Conservation (phyloP, 306 rosid species). For the Castanea mollissima region DNA sequence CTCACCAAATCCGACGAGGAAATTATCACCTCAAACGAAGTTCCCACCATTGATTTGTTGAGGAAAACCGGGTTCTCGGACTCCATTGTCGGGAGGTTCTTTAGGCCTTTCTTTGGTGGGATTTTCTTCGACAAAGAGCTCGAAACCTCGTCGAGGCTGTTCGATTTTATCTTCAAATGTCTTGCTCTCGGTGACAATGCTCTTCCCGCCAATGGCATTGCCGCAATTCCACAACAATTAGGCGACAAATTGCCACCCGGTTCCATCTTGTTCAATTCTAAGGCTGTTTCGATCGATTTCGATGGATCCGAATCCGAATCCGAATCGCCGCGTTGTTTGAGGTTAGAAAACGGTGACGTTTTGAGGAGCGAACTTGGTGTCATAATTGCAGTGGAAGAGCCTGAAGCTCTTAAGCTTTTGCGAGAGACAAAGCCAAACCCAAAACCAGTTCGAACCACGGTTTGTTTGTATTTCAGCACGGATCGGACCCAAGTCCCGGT, state of each 20-base stretch:
- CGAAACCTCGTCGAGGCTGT: constrained; percentile 67
- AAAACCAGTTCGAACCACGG: constrained; percentile 69
- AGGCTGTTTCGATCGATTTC: constrained; percentile 46
- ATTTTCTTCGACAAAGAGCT: constrained; percentile 70
- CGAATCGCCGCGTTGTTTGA: constrained; percentile 38
- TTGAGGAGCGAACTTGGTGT: constrained; percentile 65
- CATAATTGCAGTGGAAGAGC: constrained; percentile 74
- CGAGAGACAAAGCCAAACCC: constrained; percentile 26
- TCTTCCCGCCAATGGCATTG: constrained; percentile 79
- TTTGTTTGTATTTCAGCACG: constrained; percentile 60
- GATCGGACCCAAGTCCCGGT: constrained; percentile 47
- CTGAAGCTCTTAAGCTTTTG: constrained; percentile 42
- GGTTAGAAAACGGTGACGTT: constrained; percentile 56
- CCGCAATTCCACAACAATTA: constrained; percentile 70
- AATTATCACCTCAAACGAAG: constrained; percentile 43
- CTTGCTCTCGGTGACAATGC: constrained; percentile 87
- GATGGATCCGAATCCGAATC: constrained; percentile 6
- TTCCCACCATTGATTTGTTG: constrained; percentile 56
- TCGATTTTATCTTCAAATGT: constrained; percentile 81
- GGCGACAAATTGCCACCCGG: constrained; percentile 50
- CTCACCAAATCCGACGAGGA: constrained; percentile 51
- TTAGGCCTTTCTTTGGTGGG: constrained; percentile 84
- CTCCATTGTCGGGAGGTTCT: constrained; percentile 56
- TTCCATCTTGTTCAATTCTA: constrained; percentile 53
- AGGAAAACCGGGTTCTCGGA: constrained; percentile 60